phyloP scores from a whole-genome alignment of 345 rosid genomes.

The Eucalyptus pumila region DNA sequence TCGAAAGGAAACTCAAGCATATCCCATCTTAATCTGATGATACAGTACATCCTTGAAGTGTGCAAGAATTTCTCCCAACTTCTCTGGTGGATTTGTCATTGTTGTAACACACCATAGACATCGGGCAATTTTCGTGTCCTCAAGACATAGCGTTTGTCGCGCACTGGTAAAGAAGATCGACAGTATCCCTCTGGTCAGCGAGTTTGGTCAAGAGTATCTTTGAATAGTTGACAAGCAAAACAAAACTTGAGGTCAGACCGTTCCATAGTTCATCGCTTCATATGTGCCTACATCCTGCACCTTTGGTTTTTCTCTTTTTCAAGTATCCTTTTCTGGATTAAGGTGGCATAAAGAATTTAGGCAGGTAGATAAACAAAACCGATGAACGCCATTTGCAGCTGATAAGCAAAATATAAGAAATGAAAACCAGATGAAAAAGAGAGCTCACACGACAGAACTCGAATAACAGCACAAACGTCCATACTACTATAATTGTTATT shows the following conservation, averaged over 20 bases:
- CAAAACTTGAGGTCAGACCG: not conserved
- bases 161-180: not conserved
- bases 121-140: not conserved
- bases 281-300: not conserved
- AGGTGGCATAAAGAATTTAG: not conserved
- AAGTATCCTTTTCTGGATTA: not conserved
- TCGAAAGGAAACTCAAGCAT: not conserved
- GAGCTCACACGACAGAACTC: not conserved
- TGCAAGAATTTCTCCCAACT: not conserved
- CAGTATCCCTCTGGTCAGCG: not conserved
- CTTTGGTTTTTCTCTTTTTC: not conserved
- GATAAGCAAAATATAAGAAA: not conserved
- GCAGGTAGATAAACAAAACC: not conserved
- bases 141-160: not conserved
- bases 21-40: not conserved
- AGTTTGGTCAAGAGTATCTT: not conserved
- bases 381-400: not conserved
- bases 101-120: not conserved
- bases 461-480: not conserved
- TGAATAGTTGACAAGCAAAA: not conserved
- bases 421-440: not conserved
- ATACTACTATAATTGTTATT: conserved; percentile 7
- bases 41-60: not conserved
- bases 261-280: not conserved
- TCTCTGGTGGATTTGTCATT: not conserved